A percentile compares a stretch with the other conserved stretches of the same genome.
These are phyloP conservation scores for Geotrichum macrosporum DNA, from an alignment of 1,139 yeast genomes.

Conservation along the genomic window DNA sequence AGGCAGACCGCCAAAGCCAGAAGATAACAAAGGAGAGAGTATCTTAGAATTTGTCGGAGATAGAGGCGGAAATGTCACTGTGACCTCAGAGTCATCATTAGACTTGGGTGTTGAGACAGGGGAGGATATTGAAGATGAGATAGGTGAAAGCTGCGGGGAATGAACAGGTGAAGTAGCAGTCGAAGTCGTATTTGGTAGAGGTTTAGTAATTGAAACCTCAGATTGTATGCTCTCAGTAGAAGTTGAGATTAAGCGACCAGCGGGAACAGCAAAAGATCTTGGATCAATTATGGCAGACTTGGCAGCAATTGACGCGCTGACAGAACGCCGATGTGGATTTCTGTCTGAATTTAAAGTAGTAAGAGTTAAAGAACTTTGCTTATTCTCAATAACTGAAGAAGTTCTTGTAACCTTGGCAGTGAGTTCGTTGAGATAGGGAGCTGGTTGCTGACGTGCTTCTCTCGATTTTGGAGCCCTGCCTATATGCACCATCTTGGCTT, in stretches of 20 bases:
- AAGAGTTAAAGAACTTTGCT: constrained; percentile 3
- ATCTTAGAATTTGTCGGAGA: too few relatives aligned
- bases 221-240: neutral
- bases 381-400: constrained; percentile 9
- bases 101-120: constrained; percentile 29
- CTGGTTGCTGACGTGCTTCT: constrained; percentile 7
- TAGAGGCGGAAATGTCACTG: constrained; percentile 35
- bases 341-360: constrained; percentile 19
- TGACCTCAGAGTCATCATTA: constrained; percentile 23
- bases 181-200: constrained; percentile 29
- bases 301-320: constrained; percentile 6
- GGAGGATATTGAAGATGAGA: constrained; percentile 40
- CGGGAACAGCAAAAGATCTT: neutral
- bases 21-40: too few relatives aligned
- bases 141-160: constrained; percentile 25
- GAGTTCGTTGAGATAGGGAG: constrained; percentile 20
- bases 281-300: constrained; percentile 1
- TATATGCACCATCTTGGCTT: constrained; percentile 28
- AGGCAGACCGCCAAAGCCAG: too few relatives aligned
- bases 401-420: constrained; percentile 19
- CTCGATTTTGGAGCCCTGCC: constrained; percentile 17
- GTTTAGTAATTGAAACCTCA: constrained; percentile 34
- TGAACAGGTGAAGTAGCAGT: constrained; percentile 33
- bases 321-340: constrained; percentile 15
- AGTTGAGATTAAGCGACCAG: constrained; percentile 22